These are phyloP conservation scores for Metschnikowia reukaufii DNA, from an alignment of 805 yeast genomes.

Conservation along the genomic window DNA sequence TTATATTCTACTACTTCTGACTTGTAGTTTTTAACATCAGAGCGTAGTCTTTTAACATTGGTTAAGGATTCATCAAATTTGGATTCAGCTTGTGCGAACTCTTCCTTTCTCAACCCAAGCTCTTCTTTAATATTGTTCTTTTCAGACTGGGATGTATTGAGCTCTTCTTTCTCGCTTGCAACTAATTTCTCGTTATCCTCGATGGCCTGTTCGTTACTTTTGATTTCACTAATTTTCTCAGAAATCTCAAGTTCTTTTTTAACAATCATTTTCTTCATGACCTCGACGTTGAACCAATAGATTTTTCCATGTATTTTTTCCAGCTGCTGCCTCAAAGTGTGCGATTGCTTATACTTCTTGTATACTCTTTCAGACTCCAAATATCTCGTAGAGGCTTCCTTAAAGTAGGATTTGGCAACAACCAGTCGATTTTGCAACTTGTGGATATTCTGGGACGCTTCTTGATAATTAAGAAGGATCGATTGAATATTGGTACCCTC, in stretches of 20 bases:
- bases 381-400: slow-evolving; percentile 28
- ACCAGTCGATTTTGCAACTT: slow-evolving; percentile 29
- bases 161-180: not conserved
- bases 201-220: slow-evolving; percentile 23
- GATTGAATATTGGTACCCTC: slow-evolving; percentile 74
- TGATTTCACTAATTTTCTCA: slow-evolving; percentile 14
- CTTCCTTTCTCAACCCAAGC: slow-evolving; percentile 1
- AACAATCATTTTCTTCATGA: slow-evolving; percentile 27
- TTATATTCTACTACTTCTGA: slow-evolving; percentile 22
- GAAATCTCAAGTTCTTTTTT: slow-evolving; percentile 19
- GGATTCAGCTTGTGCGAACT: slow-evolving; percentile 8
- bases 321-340: slow-evolving; percentile 32
- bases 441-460: slow-evolving; percentile 29
- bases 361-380: slow-evolving; percentile 31
- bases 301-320: slow-evolving; percentile 41
- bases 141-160: not conserved
- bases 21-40: slow-evolving; percentile 18
- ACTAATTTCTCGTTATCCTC: slow-evolving; percentile 11
- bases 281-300: slow-evolving; percentile 41
- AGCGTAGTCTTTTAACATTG: slow-evolving; percentile 11
- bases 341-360: slow-evolving; percentile 36
- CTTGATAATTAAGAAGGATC: slow-evolving; percentile 52
- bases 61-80: slow-evolving; percentile 9
- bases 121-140: not conserved
- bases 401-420: slow-evolving; percentile 26